These are phyloP conservation scores for Pseudogymnoascus sp. DNA, from an alignment of 2,329 filamentous ascomycete genomes.

Conservation along the genomic window DNA sequence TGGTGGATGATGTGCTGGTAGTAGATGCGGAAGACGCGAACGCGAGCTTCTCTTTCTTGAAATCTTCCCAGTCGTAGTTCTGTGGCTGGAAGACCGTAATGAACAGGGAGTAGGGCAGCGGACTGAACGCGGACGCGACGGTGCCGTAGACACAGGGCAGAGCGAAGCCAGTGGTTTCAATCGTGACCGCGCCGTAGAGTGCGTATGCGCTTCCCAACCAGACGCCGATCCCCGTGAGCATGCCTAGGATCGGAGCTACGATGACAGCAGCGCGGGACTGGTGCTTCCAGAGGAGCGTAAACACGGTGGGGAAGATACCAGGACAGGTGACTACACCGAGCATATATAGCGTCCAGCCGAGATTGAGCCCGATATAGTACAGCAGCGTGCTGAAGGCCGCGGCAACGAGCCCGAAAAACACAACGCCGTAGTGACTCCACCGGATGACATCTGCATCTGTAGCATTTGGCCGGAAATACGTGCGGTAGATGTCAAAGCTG, in stretches of 20 bases:
- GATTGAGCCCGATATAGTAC: conserved; percentile 46
- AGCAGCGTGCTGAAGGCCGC: conserved; percentile 45
- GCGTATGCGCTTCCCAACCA: conserved; percentile 44
- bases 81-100: conserved; percentile 39
- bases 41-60: conserved; percentile 35
- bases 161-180: conserved; percentile 40
- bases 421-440: conserved; percentile 45
- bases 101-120: conserved; percentile 37
- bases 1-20: conserved; percentile 18
- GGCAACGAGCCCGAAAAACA: conserved; percentile 44
- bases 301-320: conserved; percentile 46
- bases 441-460: conserved; percentile 43
- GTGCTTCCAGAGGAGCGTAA: conserved; percentile 45
- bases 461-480: conserved; percentile 70
- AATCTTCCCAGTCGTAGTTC: conserved; percentile 33
- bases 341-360: conserved; percentile 50
- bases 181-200: conserved; percentile 40
- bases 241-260: conserved; percentile 41
- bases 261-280: conserved; percentile 44
- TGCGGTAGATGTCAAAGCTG: conserved; percentile 79
- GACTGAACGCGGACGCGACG: conserved; percentile 39
- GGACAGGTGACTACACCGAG: conserved; percentile 45
- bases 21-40: conserved; percentile 26
- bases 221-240: conserved; percentile 43
- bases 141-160: conserved; percentile 48